Conservation (phyloP, 2,329 filamentous ascomycete species). For the Leptoxyphium fumago region DNA sequence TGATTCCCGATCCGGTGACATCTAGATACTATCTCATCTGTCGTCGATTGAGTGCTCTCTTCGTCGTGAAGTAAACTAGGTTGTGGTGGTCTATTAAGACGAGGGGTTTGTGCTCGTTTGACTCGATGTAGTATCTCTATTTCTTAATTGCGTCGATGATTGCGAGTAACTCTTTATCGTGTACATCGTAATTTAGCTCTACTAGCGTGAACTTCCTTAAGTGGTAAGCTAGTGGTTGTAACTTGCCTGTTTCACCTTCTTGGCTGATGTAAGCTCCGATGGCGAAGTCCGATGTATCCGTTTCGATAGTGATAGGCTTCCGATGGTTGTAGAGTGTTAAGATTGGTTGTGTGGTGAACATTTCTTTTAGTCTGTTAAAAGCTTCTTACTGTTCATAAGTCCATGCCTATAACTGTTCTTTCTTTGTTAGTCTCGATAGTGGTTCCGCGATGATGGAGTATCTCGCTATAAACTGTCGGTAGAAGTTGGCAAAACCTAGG, state of each 20-base stretch:
- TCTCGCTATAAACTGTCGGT: slow-evolving; percentile 1
- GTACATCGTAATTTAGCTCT: slow-evolving; percentile 5
- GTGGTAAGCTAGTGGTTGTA: slow-evolving; percentile 7
- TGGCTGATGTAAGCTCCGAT: slow-evolving; percentile 2
- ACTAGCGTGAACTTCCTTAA: slow-evolving; percentile 5
- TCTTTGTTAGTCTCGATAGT: background rate
- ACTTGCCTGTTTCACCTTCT: slow-evolving; percentile 1
- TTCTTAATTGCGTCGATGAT: background rate
- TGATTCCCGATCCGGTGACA: too few relatives aligned
- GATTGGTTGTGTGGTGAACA: background rate
- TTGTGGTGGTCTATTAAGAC: background rate
- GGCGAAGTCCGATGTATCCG: background rate
- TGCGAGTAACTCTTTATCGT: background rate
- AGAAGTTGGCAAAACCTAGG: slow-evolving; percentile 2
- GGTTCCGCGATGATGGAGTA: slow-evolving; percentile 1
- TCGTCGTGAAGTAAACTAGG: background rate
- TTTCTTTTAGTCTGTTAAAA: slow-evolving; percentile 1
- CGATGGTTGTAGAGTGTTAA: background rate
- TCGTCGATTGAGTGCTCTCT: background rate
- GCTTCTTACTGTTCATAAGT: background rate
- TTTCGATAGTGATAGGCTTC: background rate
- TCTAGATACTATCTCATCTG: background rate
- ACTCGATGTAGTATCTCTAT: background rate
- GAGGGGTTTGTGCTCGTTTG: background rate
- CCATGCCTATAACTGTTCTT: background rate